Evolutionary conservation across 331 rosid species (phyloP).

Genomic region (Saraca asoca): DNA sequence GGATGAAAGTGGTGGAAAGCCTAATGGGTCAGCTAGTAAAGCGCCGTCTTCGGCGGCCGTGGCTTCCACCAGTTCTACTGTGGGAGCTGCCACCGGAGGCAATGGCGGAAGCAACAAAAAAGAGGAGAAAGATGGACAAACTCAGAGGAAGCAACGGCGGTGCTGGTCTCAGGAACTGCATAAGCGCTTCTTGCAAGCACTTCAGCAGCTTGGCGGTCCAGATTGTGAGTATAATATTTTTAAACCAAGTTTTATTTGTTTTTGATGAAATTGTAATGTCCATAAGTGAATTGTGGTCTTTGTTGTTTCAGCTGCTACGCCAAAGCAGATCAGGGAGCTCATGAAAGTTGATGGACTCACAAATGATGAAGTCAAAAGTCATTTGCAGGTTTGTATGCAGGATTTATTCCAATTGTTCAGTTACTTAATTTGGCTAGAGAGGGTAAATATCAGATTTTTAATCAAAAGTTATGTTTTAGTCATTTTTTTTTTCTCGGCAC

Average conservation of each 20-base stretch:
- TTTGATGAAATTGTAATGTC: background rate
- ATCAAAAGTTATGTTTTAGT: background rate
- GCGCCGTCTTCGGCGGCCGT: constrained; percentile 42
- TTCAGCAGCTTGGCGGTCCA: constrained; percentile 87
- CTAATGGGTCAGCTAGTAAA: constrained; percentile 29
- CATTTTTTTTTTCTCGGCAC: constrained; percentile 16
- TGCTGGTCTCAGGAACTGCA: constrained; percentile 95
- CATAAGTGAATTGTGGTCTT: constrained; percentile 10
- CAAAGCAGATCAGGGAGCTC: constrained; percentile 82
- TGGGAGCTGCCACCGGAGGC: constrained; percentile 47
- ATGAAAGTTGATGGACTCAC: constrained; percentile 98
- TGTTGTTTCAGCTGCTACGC: constrained; percentile 71
- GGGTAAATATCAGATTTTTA: no score
- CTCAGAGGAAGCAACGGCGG: constrained; percentile 75
- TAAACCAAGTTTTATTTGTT: no score
- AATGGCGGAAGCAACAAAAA: constrained; percentile 39
- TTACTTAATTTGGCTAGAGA: background rate
- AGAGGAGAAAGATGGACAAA: constrained; percentile 66
- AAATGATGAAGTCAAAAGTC: constrained; percentile 95
- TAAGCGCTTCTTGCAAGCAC: constrained; percentile 73
- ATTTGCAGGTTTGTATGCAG: constrained; percentile 66
- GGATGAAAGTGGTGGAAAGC: constrained; percentile 49
- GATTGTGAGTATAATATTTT: constrained; percentile 48
- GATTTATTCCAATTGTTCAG: background rate
- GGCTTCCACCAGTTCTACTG: constrained; percentile 58